These are phyloP conservation scores for Groenewaldozyma salmanticensis DNA, from an alignment of 805 yeast species.

Conservation along the genomic window DNA sequence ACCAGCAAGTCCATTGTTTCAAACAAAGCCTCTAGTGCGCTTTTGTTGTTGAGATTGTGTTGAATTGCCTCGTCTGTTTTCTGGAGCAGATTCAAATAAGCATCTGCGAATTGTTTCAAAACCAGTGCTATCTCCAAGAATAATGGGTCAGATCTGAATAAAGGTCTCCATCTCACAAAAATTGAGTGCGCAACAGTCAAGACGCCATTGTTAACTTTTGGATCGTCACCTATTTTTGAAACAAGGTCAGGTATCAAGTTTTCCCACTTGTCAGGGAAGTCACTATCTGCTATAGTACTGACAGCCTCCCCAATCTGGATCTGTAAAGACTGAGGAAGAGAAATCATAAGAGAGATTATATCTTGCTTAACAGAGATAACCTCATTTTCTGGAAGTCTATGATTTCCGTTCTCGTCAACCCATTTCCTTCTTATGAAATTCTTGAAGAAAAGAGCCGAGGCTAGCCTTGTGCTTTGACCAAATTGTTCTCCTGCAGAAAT, in stretches of 20 bases:
- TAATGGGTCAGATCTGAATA: constrained; percentile 82
- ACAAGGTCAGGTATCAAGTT: constrained; percentile 52
- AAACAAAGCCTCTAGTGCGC: constrained; percentile 45
- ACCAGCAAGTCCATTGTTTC: constrained; percentile 62
- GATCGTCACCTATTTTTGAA: constrained; percentile 55
- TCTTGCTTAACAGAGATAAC: constrained; percentile 61
- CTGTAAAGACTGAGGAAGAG: constrained; percentile 63
- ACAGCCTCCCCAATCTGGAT: constrained; percentile 94
- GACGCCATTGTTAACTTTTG: constrained; percentile 73
- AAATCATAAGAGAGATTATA: constrained; percentile 78
- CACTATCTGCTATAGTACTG: constrained; percentile 87
- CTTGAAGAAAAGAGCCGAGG: constrained; percentile 86
- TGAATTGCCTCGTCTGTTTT: constrained; percentile 60
- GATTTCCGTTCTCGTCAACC: constrained; percentile 83
- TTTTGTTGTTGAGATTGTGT: constrained; percentile 34
- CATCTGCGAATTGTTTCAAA: constrained; percentile 67
- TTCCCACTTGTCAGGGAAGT: constrained; percentile 89
- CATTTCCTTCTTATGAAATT: constrained; percentile 76
- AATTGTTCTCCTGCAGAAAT: constrained; percentile 58
- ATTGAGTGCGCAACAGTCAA: constrained; percentile 89
- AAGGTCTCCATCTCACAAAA: constrained; percentile 93
- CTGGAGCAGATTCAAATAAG: constrained; percentile 63
- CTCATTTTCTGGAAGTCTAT: constrained; percentile 52
- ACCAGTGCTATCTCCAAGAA: constrained; percentile 83
- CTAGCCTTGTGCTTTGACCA: constrained; percentile 55